These are phyloP conservation scores for Leishmania amazonensis DNA, from an alignment of 208 protist genomes.

Conservation along the genomic window DNA sequence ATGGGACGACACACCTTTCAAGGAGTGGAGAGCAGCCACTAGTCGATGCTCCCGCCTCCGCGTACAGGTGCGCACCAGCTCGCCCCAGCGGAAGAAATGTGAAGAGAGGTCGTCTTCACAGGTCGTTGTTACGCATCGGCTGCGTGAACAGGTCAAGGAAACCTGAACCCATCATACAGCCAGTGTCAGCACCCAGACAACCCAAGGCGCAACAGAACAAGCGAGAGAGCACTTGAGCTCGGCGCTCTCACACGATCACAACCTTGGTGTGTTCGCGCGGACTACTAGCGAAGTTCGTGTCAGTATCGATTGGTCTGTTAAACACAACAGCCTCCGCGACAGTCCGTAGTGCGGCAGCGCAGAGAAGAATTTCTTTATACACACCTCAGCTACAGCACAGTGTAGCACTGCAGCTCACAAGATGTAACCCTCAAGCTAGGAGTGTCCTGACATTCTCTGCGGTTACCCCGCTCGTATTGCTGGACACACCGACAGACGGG, in stretches of 20 bases:
- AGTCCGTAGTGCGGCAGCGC: neutral
- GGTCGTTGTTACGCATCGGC: neutral
- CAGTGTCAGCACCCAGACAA: neutral
- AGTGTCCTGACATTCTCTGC: too few species aligned
- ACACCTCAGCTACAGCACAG: neutral
- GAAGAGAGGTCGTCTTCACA: neutral
- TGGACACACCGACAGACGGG: neutral
- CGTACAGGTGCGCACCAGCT: neutral
- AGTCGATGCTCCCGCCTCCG: neutral
- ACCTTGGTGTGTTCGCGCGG: neutral
- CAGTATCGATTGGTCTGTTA: neutral
- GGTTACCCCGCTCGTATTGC: neutral
- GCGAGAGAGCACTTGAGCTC: neutral
- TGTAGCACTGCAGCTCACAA: neutral
- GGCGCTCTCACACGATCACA: neutral
- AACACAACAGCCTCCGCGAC: neutral
- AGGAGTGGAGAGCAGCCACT: neutral
- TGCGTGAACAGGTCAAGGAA: neutral
- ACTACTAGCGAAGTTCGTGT: neutral
- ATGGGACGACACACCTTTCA: neutral
- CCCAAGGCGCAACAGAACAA: too few species aligned
- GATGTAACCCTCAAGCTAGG: neutral
- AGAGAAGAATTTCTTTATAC: neutral
- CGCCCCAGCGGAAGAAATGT: neutral
- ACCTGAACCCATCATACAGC: neutral